Conservation (phyloP, 192 early-diverging fungal species). For the Coemansia sp. region DNA sequence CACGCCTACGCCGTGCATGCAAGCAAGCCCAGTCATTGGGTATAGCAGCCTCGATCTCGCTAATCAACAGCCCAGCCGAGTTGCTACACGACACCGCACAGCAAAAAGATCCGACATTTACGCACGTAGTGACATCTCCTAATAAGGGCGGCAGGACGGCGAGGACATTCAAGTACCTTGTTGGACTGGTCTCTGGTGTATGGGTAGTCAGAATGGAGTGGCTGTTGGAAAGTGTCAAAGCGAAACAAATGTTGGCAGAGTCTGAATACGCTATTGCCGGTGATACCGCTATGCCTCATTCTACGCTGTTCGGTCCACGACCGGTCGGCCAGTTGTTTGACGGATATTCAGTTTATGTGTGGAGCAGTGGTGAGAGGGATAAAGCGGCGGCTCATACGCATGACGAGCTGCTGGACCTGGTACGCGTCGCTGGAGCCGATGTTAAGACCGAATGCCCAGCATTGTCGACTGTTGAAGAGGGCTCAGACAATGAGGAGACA, state of each 20-base stretch:
- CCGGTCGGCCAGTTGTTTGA: constrained; percentile 14
- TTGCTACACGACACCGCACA: neutral
- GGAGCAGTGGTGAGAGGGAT: neutral
- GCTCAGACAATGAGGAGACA: neutral
- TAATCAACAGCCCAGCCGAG: constrained; percentile 6
- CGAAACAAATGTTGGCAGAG: constrained; percentile 15
- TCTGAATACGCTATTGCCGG: constrained; percentile 22
- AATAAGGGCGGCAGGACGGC: constrained; percentile 18
- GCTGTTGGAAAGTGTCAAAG: constrained; percentile 29
- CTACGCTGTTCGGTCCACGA: neutral
- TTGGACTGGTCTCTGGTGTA: constrained; percentile 33
- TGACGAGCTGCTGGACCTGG: constrained; percentile 20
- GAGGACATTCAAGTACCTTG: constrained; percentile 56
- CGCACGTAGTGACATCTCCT: constrained; percentile 38
- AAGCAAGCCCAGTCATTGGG: constrained; percentile 4
- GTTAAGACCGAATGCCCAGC: constrained; percentile 12
- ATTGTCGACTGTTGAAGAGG: neutral
- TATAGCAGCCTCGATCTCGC: neutral
- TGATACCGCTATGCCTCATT: constrained; percentile 28
- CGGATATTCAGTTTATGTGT: constrained; percentile 24
- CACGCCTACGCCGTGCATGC: constrained; percentile 21
- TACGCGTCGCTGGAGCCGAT: constrained; percentile 20
- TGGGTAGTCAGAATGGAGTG: constrained; percentile 35
- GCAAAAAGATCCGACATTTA: constrained; percentile 7
- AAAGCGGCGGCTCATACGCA: constrained; percentile 22